phyloP scores from a whole-genome alignment of 768 basidiomycete genomes.

The Favolaschia claudopus region DNA sequence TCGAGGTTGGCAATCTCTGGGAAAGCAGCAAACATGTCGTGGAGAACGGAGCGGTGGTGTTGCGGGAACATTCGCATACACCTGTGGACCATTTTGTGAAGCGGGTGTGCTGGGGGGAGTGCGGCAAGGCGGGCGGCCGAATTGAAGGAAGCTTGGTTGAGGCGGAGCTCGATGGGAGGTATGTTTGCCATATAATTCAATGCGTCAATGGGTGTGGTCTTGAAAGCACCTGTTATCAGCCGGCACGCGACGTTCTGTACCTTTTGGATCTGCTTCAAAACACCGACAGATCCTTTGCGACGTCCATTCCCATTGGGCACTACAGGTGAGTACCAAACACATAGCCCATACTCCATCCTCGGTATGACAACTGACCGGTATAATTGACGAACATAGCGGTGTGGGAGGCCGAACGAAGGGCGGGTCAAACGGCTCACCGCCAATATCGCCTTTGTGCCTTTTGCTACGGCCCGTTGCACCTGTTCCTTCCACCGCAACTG shows the following conservation, averaged over 20 bases:
- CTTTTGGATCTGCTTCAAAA: too few relatives aligned
- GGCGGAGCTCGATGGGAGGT: background rate
- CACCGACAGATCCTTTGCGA: too few relatives aligned
- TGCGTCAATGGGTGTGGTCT: background rate
- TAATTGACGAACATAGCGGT: too few relatives aligned
- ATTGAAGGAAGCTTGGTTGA: background rate
- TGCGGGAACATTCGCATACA: background rate
- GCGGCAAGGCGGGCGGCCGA: background rate
- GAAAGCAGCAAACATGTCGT: conserved; percentile 1
- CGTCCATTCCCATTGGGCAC: too few relatives aligned
- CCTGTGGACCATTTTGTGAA: background rate
- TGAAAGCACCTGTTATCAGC: conserved; percentile 27
- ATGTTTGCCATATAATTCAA: conserved; percentile 4
- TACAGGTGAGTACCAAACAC: too few relatives aligned
- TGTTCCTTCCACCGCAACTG: too few relatives aligned
- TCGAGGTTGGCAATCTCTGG: background rate
- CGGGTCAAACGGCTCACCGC: too few relatives aligned
- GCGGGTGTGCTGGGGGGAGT: conserved; percentile 1
- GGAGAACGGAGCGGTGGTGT: background rate
- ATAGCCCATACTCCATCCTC: too few relatives aligned
- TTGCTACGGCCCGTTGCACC: too few relatives aligned
- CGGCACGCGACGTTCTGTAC: conserved; percentile 24
- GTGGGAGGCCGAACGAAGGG: too few relatives aligned
- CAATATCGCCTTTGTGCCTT: too few relatives aligned
- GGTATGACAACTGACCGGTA: too few relatives aligned